Percentiles rank a stretch among this genome's conserved stretches.
Evolutionary conservation across 2,329 filamentous ascomycete genomes (phyloP).

Genomic region (Metarhizium humberi): DNA sequence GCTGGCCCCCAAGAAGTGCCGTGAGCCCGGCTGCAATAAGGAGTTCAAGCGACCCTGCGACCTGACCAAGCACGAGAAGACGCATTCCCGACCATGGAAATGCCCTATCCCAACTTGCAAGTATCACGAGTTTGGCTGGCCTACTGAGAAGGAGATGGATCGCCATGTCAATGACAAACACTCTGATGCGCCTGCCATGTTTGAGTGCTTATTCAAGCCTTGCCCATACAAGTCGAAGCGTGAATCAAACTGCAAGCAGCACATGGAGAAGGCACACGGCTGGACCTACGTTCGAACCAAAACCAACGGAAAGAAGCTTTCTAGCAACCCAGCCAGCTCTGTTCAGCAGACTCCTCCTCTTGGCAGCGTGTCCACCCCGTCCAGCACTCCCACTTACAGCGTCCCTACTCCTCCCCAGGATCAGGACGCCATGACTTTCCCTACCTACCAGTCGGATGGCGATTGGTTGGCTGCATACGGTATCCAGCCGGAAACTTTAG

Average conservation of each 20-base stretch:
- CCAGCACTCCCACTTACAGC: slow-evolving; percentile 38
- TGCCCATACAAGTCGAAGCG: slow-evolving; percentile 94
- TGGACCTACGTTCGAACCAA: slow-evolving; percentile 90
- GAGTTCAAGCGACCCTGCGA: slow-evolving; percentile 97
- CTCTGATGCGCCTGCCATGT: slow-evolving; percentile 68
- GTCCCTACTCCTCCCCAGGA: slow-evolving; percentile 51
- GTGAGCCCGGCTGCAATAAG: slow-evolving; percentile 69
- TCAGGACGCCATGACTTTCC: slow-evolving; percentile 29
- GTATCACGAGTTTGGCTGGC: slow-evolving; percentile 84
- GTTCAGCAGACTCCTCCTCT: slow-evolving; percentile 48
- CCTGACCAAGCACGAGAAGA: slow-evolving; percentile 96
- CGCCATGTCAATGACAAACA: slow-evolving; percentile 97
- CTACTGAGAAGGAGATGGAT: slow-evolving; percentile 95
- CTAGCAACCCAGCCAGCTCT: slow-evolving; percentile 35
- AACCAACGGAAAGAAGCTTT: slow-evolving; percentile 66
- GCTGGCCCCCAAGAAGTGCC: slow-evolving; percentile 70
- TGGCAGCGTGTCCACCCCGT: slow-evolving; percentile 53
- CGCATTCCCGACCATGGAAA: slow-evolving; percentile 93
- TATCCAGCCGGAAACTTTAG: slow-evolving; percentile 23
- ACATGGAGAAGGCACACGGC: slow-evolving; percentile 94
- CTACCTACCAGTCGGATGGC: slow-evolving; percentile 35
- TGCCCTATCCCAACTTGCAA: slow-evolving; percentile 77
- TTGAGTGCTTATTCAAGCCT: slow-evolving; percentile 70
- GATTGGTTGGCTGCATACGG: slow-evolving; percentile 33
- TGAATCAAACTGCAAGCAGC: slow-evolving; percentile 94